These are phyloP conservation scores for Solanum dulcamara DNA, from an alignment of 257 asterid genomes.

Conservation along the genomic window DNA sequence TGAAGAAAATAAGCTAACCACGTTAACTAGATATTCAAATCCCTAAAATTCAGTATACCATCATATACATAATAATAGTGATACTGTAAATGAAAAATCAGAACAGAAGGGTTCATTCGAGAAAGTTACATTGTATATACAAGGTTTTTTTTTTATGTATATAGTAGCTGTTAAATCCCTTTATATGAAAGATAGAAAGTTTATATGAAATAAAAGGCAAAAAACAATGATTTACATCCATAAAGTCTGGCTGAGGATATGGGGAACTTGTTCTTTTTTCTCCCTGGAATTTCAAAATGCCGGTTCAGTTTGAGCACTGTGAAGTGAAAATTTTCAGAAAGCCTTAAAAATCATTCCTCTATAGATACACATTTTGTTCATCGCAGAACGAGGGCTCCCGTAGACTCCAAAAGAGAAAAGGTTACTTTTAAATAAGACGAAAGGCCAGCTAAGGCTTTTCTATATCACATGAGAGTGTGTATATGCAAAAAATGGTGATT, in stretches of 20 bases:
- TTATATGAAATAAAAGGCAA: neutral
- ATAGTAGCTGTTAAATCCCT: too few relatives aligned
- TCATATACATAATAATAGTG: too few relatives aligned
- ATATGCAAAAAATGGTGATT: neutral
- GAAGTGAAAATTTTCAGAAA: constrained; percentile 24
- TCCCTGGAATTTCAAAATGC: too few relatives aligned
- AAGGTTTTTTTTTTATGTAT: too few relatives aligned
- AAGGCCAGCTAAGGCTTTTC: neutral
- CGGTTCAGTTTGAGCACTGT: too few relatives aligned
- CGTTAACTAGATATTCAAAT: too few relatives aligned
- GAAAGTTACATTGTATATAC: neutral
- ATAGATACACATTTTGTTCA: too few relatives aligned
- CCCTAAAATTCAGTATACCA: neutral
- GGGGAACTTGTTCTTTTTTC: too few relatives aligned
- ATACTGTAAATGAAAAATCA: neutral
- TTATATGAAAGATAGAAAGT: neutral
- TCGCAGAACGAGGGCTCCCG: too few relatives aligned
- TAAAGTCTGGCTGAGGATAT: constrained; percentile 50
- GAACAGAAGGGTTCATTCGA: neutral
- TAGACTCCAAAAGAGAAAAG: too few relatives aligned
- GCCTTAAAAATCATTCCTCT: too few relatives aligned
- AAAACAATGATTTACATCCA: constrained; percentile 22
- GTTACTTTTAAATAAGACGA: too few relatives aligned
- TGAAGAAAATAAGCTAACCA: neutral
- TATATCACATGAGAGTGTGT: neutral